Conservation (phyloP, 148 eudicot genomes). For the Fagopyrum homotropicum region DNA sequence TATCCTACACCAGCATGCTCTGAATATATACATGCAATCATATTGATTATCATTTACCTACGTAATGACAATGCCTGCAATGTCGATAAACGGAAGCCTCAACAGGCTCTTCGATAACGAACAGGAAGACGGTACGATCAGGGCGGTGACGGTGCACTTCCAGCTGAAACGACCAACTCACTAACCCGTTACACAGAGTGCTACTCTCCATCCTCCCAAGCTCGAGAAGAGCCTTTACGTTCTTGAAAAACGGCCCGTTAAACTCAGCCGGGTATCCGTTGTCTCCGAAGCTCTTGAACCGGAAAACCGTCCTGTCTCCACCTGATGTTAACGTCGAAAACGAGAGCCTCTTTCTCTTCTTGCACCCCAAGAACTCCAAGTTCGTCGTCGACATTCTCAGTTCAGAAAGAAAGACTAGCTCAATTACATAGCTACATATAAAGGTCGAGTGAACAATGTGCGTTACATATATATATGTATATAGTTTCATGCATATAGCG, state of each 20-base stretch:
- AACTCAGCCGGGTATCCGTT: slow-evolving; percentile 68
- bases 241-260: slow-evolving; percentile 51
- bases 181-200: slow-evolving; percentile 32
- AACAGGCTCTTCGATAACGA: slow-evolving; percentile 69
- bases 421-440: neutral
- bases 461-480: neutral
- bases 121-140: slow-evolving; percentile 42
- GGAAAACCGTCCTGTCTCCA: slow-evolving; percentile 42
- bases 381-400: slow-evolving; percentile 4
- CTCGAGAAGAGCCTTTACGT: slow-evolving; percentile 55
- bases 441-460: neutral
- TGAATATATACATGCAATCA: neutral
- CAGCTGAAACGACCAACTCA: slow-evolving; percentile 79
- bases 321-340: slow-evolving; percentile 17
- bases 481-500: slow-evolving; percentile 3
- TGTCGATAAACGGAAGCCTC: slow-evolving; percentile 48
- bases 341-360: slow-evolving; percentile 10
- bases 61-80: slow-evolving; percentile 74
- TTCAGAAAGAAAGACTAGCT: neutral
- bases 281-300: slow-evolving; percentile 71
- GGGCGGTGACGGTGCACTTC: slow-evolving; percentile 72
- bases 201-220: slow-evolving; percentile 57
- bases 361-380: slow-evolving; percentile 5
- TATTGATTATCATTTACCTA: slow-evolving; percentile 37
- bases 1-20: neutral